Conservation (phyloP, 2,329 filamentous ascomycete species). For the Ceratocystis diversiconidia region DNA sequence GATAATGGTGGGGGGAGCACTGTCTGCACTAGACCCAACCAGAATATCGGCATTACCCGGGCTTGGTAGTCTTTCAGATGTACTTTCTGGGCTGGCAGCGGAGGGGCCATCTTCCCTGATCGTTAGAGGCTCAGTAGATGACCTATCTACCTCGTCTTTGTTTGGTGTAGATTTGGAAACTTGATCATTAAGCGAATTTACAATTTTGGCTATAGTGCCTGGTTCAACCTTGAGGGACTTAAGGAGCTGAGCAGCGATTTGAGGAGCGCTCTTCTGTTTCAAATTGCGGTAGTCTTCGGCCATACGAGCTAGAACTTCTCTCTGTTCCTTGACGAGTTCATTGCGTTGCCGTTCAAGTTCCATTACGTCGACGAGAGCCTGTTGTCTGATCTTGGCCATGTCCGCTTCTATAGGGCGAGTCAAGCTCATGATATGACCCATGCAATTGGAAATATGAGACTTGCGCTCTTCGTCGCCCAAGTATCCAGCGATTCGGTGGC, state of each 20-base stretch:
- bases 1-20: neutral
- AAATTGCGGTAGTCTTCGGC: neutral
- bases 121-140: neutral
- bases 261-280: neutral
- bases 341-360: constrained; percentile 7
- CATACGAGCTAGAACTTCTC: neutral
- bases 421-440: neutral
- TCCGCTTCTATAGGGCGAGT: neutral
- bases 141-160: neutral
- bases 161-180: neutral
- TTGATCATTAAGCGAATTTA: neutral
- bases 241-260: neutral
- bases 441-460: neutral
- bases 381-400: constrained; percentile 4
- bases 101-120: neutral
- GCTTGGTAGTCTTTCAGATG: neutral
- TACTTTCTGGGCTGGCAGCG: neutral
- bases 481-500: constrained; percentile 7
- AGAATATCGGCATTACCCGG: too few relatives aligned
- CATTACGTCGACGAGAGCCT: constrained; percentile 2
- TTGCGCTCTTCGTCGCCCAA: constrained; percentile 4
- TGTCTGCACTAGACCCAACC: too few relatives aligned
- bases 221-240: neutral
- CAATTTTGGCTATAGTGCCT: neutral
- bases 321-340: constrained; percentile 7